Percentiles rank a stretch among this genome's conserved stretches.
Evolutionary conservation across 169 alveolate genomes (phyloP).

Genomic region (Babesia caballi): DNA sequence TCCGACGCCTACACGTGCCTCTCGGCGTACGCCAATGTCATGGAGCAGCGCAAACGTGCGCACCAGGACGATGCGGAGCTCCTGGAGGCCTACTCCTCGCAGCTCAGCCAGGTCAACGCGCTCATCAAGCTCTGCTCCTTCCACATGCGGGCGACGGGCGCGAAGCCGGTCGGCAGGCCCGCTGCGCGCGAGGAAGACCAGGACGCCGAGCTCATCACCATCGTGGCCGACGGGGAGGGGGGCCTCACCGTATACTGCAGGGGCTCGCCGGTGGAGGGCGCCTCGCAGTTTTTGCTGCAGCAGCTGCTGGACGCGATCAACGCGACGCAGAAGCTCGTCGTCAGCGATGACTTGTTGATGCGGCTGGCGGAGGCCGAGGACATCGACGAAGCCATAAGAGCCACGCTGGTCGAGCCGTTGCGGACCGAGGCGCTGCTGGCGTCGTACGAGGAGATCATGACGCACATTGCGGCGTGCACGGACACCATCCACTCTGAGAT

Average conservation of each 20-base stretch:
- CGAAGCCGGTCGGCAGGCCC: not conserved
- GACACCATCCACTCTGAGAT: conserved; percentile 57
- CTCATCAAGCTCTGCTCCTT: conserved; percentile 57
- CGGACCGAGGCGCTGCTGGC: conserved; percentile 17
- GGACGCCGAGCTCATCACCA: conserved; percentile 43
- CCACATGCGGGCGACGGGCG: conserved; percentile 59
- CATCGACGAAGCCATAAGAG: not conserved
- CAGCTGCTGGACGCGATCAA: conserved; percentile 44
- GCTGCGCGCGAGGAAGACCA: conserved; percentile 32
- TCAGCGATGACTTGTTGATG: conserved; percentile 23
- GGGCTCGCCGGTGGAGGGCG: conserved; percentile 17
- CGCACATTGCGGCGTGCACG: conserved; percentile 28
- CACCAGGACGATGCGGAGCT: conserved; percentile 1
- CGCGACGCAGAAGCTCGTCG: conserved; percentile 33
- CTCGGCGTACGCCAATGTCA: conserved; percentile 46
- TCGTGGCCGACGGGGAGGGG: conserved; percentile 14
- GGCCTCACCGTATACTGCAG: conserved; percentile 35
- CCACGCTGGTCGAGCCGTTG: not conserved
- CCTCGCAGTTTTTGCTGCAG: conserved; percentile 45
- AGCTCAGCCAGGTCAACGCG: conserved; percentile 48
- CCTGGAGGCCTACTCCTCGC: conserved; percentile 48
- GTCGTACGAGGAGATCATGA: conserved; percentile 51
- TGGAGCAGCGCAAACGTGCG: conserved; percentile 51
- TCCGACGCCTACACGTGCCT: conserved; percentile 41
- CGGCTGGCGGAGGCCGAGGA: conserved; percentile 1